Conservation (phyloP, 2,329 filamentous ascomycete species). For the Ophiocordyceps polyrhachis-furcata region DNA sequence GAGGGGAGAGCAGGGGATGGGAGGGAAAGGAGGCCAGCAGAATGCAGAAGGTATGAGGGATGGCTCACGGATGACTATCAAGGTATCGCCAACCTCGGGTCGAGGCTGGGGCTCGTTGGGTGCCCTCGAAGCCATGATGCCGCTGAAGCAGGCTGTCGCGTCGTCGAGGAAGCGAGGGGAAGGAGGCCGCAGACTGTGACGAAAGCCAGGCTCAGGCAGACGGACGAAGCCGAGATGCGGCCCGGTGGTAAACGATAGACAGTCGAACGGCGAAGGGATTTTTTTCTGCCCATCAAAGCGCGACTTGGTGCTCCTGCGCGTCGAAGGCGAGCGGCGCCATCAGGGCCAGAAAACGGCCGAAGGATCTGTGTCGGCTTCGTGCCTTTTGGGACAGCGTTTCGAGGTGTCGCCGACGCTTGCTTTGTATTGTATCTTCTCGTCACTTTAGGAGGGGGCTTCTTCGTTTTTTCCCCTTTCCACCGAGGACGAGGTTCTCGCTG, state of each 20-base stretch:
- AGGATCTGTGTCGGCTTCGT: background rate
- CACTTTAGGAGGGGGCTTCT: too few relatives aligned
- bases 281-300: conserved; percentile 1
- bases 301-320: conserved; percentile 3
- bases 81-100: conserved; percentile 46
- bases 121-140: conserved; percentile 23
- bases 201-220: too few relatives aligned
- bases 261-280: background rate
- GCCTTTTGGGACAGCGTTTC: background rate
- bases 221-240: background rate
- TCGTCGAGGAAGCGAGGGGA: background rate
- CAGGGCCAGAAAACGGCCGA: background rate
- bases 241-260: too few relatives aligned
- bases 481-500: background rate
- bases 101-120: conserved; percentile 18
- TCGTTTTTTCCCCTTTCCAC: background rate
- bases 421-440: background rate
- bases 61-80: conserved; percentile 53
- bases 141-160: conserved; percentile 1
- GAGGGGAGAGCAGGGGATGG: background rate
- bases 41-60: conserved; percentile 6
- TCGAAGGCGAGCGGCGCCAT: conserved; percentile 3
- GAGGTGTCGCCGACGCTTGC: background rate
- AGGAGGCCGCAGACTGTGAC: too few relatives aligned
- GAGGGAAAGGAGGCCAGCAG: background rate